Conservation (phyloP, 1,284 basidiomycete genomes). For the Apiotrichum gracile region DNA sequence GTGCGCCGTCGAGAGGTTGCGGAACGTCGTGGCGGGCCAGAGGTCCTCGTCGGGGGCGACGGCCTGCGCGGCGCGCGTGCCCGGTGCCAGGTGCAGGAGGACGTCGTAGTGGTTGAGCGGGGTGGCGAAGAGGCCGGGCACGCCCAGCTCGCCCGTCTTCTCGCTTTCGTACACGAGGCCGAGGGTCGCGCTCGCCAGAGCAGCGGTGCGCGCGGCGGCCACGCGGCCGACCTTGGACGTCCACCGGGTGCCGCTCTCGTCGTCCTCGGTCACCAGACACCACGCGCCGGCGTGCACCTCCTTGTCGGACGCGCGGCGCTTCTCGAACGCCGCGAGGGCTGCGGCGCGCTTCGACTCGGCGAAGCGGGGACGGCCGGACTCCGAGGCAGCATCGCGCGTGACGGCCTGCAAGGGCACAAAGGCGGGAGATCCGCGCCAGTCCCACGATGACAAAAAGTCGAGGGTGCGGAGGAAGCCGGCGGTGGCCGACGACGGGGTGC, state of each 20-base stretch:
- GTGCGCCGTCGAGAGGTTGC: slow-evolving; percentile 23
- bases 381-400: slow-evolving; percentile 34
- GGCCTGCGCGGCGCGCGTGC: slow-evolving; percentile 61
- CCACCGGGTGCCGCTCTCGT: slow-evolving; percentile 70
- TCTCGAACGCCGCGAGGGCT: slow-evolving; percentile 53
- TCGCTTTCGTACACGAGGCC: slow-evolving; percentile 31
- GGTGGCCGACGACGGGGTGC: slow-evolving; percentile 48
- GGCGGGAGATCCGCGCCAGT: slow-evolving; percentile 57
- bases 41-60: slow-evolving; percentile 49
- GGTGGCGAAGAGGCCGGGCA: slow-evolving; percentile 73
- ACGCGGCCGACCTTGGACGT: slow-evolving; percentile 58
- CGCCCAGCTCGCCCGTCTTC: slow-evolving; percentile 24
- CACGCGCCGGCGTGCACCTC: slow-evolving; percentile 57
- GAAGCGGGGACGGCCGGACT: slow-evolving; percentile 36
- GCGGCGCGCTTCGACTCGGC: slow-evolving; percentile 53
- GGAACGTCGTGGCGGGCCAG: slow-evolving; percentile 29
- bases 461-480: slow-evolving; percentile 76
- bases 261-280: slow-evolving; percentile 74
- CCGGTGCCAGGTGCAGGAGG: slow-evolving; percentile 65
- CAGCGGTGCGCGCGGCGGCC: slow-evolving; percentile 63
- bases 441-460: slow-evolving; percentile 73
- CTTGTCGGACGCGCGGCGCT: slow-evolving; percentile 44
- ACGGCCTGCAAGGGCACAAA: slow-evolving; percentile 46
- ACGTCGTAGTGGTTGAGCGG: slow-evolving; percentile 81
- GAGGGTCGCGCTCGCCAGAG: slow-evolving; percentile 68